phyloP scores from a whole-genome alignment of 306 rosid species.

The Styphnolobium japonicum region DNA sequence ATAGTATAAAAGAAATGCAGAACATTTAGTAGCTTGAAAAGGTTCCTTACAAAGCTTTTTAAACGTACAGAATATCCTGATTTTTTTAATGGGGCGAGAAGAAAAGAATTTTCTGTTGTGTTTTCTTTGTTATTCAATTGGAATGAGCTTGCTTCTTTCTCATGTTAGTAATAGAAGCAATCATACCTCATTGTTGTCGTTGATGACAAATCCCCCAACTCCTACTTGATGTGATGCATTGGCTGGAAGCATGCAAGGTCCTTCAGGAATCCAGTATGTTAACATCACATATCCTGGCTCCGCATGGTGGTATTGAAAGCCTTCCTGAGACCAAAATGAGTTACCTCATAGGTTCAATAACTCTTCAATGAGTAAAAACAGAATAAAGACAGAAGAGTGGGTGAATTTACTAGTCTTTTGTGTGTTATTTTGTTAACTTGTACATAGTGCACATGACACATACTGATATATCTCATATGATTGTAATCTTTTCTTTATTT shows the following conservation, averaged over 20 bases:
- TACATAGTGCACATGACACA: neutral
- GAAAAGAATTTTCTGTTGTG: neutral
- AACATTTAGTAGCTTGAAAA: neutral
- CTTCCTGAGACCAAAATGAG: conserved; percentile 67
- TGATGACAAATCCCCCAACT: conserved; percentile 89
- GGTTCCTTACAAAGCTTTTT: neutral
- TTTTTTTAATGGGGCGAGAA: neutral
- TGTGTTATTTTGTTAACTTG: neutral
- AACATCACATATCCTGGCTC: conserved; percentile 89
- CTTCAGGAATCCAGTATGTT: conserved; percentile 94
- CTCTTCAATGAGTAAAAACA: neutral
- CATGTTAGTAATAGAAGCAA: conserved; percentile 9
- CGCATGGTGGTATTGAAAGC: conserved; percentile 91
- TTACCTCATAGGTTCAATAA: conserved; percentile 24
- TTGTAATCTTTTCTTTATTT: neutral
- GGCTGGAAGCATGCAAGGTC: conserved; percentile 89
- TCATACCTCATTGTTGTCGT: conserved; percentile 68
- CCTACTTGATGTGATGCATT: conserved; percentile 98
- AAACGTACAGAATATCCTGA: neutral
- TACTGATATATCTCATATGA: neutral
- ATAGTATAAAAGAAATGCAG: neutral
- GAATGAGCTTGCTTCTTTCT: neutral
- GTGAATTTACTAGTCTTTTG: neutral
- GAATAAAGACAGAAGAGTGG: neutral
- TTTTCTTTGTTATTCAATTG: neutral